Conservation (phyloP, 1,139 yeast species). For the Scheffersomyces segobiensis region DNA sequence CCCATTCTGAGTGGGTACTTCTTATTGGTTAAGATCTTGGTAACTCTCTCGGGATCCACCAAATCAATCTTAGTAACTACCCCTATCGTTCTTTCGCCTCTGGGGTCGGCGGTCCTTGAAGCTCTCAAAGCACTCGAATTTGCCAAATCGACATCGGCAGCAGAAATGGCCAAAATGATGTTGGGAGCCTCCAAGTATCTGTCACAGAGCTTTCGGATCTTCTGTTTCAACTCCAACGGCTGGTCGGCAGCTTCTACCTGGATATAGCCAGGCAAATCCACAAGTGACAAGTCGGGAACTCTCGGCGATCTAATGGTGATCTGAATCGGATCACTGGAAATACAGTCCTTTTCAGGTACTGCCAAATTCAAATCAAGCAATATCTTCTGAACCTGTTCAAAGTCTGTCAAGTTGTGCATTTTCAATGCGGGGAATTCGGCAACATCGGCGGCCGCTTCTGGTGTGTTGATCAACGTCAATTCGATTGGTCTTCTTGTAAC, state of each 20-base stretch:
- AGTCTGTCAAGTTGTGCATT: constrained; percentile 79
- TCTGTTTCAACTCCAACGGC: constrained; percentile 77
- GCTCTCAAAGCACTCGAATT: constrained; percentile 94
- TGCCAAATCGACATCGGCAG: constrained; percentile 98
- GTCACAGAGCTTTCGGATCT: constrained; percentile 78
- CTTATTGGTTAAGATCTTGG: constrained; percentile 65
- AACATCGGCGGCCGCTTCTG: constrained; percentile 76
- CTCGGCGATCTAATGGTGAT: constrained; percentile 86
- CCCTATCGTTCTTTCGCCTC: constrained; percentile 94
- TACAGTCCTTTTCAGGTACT: constrained; percentile 81
- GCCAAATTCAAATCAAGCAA: constrained; percentile 88
- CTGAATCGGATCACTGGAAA: constrained; percentile 89
- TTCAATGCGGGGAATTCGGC: constrained; percentile 95
- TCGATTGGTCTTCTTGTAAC: constrained; percentile 95
- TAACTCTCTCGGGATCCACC: constrained; percentile 75
- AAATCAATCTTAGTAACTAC: constrained; percentile 92
- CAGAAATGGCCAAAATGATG: constrained; percentile 90
- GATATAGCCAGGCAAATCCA: constrained; percentile 96
- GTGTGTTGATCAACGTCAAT: constrained; percentile 85
- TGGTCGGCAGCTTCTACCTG: constrained; percentile 97
- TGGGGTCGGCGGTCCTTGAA: constrained; percentile 88
- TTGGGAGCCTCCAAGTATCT: constrained; percentile 88
- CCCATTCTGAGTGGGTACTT: constrained; percentile 94
- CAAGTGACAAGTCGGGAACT: constrained; percentile 91
- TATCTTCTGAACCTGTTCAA: constrained; percentile 81